A percentile compares a stretch with the other conserved stretches of the same genome.
Evolutionary conservation across 2,329 filamentous ascomycete species (phyloP).

Genomic region (Colletotrichum melonis): DNA sequence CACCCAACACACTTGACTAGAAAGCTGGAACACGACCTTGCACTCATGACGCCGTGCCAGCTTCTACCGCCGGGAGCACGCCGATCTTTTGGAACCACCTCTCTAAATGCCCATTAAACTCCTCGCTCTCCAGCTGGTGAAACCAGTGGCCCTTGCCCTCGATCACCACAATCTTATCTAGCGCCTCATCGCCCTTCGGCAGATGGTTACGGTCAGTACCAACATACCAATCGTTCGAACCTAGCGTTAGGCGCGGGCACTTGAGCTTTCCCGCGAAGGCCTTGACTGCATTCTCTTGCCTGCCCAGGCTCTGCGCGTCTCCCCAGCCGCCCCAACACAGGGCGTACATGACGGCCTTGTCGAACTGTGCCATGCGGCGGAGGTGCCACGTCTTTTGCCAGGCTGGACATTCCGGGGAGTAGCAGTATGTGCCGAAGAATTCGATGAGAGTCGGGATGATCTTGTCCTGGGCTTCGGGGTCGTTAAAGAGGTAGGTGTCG

Average conservation of each 20-base stretch:
- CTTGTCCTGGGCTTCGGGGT: not conserved
- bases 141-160: constrained; percentile 25
- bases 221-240: constrained; percentile 14
- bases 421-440: not conserved
- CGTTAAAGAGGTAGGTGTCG: not conserved
- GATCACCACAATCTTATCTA: constrained; percentile 26
- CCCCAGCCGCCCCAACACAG: constrained; percentile 23
- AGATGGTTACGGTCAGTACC: constrained; percentile 18
- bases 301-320: constrained; percentile 6
- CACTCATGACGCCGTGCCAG: not conserved
- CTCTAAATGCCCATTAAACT: constrained; percentile 11
- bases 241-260: constrained; percentile 19
- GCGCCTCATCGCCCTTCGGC: constrained; percentile 14
- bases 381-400: constrained; percentile 30
- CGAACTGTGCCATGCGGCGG: constrained; percentile 15
- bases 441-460: not conserved
- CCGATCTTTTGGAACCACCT: constrained; percentile 10
- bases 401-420: not conserved
- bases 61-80: not conserved
- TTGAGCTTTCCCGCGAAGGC: constrained; percentile 3
- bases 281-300: constrained; percentile 17
- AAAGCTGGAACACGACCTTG: not conserved
- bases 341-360: constrained; percentile 23
- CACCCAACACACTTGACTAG: not conserved
- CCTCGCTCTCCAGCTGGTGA: constrained; percentile 25